Evolutionary conservation across 345 rosid genomes (phyloP).

Genomic region (Syzygium grande): DNA sequence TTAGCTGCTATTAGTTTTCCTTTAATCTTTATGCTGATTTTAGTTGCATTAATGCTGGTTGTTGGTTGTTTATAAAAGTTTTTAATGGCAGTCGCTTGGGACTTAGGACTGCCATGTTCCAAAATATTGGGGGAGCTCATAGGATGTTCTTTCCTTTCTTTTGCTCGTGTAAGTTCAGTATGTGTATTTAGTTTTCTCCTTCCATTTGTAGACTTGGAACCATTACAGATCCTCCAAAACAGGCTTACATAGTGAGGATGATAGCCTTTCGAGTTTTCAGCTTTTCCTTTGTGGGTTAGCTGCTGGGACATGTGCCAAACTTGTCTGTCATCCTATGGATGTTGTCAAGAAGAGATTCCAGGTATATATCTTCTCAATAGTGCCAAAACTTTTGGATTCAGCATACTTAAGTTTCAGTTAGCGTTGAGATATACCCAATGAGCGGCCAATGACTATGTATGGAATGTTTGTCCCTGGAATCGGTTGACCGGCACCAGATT

Average conservation of each 20-base stretch:
- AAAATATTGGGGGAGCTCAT: neutral
- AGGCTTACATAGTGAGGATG: constrained; percentile 21
- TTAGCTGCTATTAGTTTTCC: neutral
- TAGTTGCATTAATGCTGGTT: neutral
- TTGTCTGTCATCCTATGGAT: constrained; percentile 98
- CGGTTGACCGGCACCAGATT: neutral
- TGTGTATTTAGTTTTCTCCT: neutral
- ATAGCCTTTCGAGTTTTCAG: constrained; percentile 66
- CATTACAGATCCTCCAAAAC: constrained; percentile 19
- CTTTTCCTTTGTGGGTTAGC: constrained; percentile 81
- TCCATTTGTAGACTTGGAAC: constrained; percentile 60
- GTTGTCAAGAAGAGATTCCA: constrained; percentile 97
- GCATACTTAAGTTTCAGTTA: neutral
- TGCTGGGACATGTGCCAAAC: constrained; percentile 96
- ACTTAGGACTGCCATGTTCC: neutral
- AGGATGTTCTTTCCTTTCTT: neutral
- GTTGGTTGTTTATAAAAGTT: neutral
- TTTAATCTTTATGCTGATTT: neutral
- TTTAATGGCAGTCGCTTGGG: neutral
- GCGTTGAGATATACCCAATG: neutral
- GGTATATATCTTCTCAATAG: constrained; percentile 26
- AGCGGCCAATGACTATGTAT: neutral
- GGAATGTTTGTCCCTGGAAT: neutral
- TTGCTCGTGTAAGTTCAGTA: neutral
- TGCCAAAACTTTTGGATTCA: neutral